Base-by-base conservation (phyloP, 306 rosid species). In the Echinosophora koreensis region DNA sequence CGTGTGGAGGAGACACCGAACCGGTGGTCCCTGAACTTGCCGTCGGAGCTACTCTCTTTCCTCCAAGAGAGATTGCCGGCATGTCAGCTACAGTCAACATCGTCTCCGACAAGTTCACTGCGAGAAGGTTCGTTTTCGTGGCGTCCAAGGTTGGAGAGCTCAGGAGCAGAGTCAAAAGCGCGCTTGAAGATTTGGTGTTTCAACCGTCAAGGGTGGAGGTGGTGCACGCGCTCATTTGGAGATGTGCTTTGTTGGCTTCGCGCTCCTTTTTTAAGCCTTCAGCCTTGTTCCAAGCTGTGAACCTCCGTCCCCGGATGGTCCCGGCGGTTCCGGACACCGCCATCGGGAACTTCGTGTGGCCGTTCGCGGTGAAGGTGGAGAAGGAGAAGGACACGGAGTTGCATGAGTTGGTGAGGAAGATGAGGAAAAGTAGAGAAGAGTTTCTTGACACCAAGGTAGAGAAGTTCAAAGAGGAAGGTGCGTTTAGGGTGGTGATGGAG, bases 341-440 rank as follows among this genome's bases (percentile, higher is more conserved):
- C 1, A 8, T 82, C 4, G 90, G 90, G 57, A 87, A 87, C 47
- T 72, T 87, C 0, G 81, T 84, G 39, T 87, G 90, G 90, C 68
- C 88, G 22, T 82, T 87, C 0, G 46, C 38, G 16, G 85, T 87
- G 50, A 71, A 54, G 6, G 83, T 57, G 15, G 86, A 87, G 76
- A 69, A 84, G 44, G 90, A 76, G 61, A 11, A 58, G 13, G 79
- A 85, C 8, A 0, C 77, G 78, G 87, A 64, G 5, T 3, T 85
- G 51, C 41, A 84, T 3, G 78, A 16, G 68, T 1, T 83, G 66
- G 90, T 78, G 75, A 61, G 27, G 67, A 77, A 64, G 59, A 83
- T 86, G 84, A 78, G 90, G 16, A 39, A 74, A 32, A 13, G 39
- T 30, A 74, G 74, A 80, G 70, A 4, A 14, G 84, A 81, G 38